Conservation (phyloP, 768 basidiomycete genomes). For the Lactarius deliciosus region DNA sequence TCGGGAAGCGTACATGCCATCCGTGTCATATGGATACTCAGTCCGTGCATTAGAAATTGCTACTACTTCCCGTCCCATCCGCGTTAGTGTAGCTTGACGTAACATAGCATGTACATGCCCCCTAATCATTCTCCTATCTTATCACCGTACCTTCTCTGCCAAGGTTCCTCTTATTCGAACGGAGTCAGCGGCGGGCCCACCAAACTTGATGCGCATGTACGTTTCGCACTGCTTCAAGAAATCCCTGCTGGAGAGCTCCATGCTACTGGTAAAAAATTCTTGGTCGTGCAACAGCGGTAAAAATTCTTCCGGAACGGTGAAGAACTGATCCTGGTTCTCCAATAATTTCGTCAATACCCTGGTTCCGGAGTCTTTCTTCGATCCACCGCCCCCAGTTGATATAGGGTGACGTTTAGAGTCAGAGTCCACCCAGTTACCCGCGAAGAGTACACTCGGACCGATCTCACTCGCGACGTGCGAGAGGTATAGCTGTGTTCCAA, state of each 20-base stretch:
- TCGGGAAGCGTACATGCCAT: too few relatives aligned
- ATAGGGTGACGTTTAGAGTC: slow-evolving; percentile 39
- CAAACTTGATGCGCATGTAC: slow-evolving; percentile 73
- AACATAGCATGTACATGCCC: too few relatives aligned
- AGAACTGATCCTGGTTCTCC: slow-evolving; percentile 94
- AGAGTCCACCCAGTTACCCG: slow-evolving; percentile 85
- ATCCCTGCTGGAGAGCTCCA: slow-evolving; percentile 92
- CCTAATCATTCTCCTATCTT: too few relatives aligned
- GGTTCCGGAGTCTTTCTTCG: slow-evolving; percentile 40
- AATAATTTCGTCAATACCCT: slow-evolving; percentile 81
- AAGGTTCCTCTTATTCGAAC: background rate
- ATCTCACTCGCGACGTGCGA: slow-evolving; percentile 95
- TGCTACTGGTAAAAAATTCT: slow-evolving; percentile 82
- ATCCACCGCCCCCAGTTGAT: background rate
- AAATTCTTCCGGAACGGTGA: slow-evolving; percentile 89
- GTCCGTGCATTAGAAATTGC: too few relatives aligned
- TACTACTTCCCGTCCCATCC: too few relatives aligned
- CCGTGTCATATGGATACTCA: too few relatives aligned
- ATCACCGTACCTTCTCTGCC: background rate
- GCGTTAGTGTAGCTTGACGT: too few relatives aligned
- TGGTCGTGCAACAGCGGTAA: slow-evolving; percentile 83
- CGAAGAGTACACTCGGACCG: slow-evolving; percentile 95
- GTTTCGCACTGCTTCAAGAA: slow-evolving; percentile 93
- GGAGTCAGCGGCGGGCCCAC: slow-evolving; percentile 49
- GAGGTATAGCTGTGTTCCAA: slow-evolving; percentile 97